Evolutionary conservation across 2,329 filamentous ascomycete genomes (phyloP).

Genomic region (Talaromyces sp.): DNA sequence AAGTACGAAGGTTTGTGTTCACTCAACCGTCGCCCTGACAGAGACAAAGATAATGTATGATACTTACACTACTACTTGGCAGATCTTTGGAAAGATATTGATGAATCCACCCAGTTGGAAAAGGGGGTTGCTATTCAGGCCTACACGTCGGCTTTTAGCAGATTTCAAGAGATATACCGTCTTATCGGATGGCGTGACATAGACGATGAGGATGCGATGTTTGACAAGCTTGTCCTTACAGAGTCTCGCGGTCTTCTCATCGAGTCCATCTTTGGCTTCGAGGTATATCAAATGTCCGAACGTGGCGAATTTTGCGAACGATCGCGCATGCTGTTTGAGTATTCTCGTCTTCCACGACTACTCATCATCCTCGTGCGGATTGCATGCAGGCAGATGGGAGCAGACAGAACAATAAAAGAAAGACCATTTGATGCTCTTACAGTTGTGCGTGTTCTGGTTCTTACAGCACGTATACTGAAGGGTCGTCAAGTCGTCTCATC

Average conservation of each 20-base stretch:
- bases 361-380: neutral
- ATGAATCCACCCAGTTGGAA: constrained; percentile 12
- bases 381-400: neutral
- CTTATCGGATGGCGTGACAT: constrained; percentile 12
- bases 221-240: neutral
- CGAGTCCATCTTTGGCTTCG: constrained; percentile 13
- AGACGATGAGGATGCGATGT: neutral
- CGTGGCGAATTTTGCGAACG: neutral
- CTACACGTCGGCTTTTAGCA: constrained; percentile 8
- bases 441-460: neutral
- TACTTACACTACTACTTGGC: neutral
- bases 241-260: constrained; percentile 9
- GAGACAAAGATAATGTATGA: neutral
- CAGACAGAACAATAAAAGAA: neutral
- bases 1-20: constrained; percentile 12
- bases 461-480: neutral
- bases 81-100: constrained; percentile 13
- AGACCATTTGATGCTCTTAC: constrained; percentile 11
- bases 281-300: constrained; percentile 9
- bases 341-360: constrained; percentile 13
- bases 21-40: neutral
- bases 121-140: neutral
- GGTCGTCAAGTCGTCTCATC: neutral
- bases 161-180: constrained; percentile 14
- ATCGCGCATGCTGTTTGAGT: constrained; percentile 5